Evolutionary conservation across 805 yeast genomes (phyloP).

Genomic region (Jamesozyma rosinii): DNA sequence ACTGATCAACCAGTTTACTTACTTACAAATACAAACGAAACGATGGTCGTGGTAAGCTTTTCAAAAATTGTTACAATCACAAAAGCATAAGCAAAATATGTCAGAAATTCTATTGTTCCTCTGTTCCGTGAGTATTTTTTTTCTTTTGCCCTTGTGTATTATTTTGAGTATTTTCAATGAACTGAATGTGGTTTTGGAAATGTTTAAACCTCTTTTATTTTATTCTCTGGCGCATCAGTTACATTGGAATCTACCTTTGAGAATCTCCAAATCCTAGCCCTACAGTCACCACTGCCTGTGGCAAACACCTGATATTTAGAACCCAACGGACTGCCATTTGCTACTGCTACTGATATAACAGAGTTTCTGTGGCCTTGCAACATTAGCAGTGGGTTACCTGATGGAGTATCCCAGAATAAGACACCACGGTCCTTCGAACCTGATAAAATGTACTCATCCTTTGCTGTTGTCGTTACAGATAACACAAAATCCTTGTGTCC

Average conservation of each 20-base stretch:
- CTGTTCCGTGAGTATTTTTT: background rate
- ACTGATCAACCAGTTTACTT: too few relatives aligned
- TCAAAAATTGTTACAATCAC: background rate
- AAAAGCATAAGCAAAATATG: background rate
- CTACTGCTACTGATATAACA: slow-evolving; percentile 88
- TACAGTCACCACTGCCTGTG: slow-evolving; percentile 95
- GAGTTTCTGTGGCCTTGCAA: slow-evolving; percentile 95
- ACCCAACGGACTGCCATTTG: slow-evolving; percentile 62
- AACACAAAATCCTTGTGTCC: slow-evolving; percentile 96
- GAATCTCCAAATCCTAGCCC: slow-evolving; percentile 95
- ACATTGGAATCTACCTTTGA: slow-evolving; percentile 19
- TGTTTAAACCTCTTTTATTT: slow-evolving; percentile 4
- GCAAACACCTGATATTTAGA: slow-evolving; percentile 71
- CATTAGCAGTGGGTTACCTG: slow-evolving; percentile 90
- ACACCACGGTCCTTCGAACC: slow-evolving; percentile 98
- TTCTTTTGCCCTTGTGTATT: background rate
- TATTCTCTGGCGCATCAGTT: background rate
- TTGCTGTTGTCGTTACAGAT: slow-evolving; percentile 89
- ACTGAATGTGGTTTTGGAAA: background rate
- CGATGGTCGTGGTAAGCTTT: too few relatives aligned
- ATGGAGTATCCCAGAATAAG: slow-evolving; percentile 87
- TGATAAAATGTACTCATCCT: slow-evolving; percentile 79
- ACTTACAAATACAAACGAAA: too few relatives aligned
- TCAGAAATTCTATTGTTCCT: background rate
- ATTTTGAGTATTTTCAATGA: background rate